phyloP scores from a whole-genome alignment of 2,329 filamentous ascomycete genomes.

The Epichloe festucae region DNA sequence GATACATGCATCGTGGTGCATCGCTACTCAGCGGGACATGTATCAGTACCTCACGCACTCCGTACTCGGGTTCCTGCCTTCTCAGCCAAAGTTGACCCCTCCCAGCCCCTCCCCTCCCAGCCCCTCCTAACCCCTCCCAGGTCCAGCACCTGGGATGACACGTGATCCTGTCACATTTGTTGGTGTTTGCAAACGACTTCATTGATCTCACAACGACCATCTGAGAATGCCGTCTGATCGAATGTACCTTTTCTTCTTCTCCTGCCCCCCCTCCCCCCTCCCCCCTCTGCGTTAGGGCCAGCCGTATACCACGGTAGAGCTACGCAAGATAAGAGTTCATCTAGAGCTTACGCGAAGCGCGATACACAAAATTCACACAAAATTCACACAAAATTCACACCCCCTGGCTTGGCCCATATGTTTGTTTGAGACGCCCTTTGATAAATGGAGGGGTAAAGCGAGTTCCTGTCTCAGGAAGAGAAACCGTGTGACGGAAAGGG shows the following conservation, averaged over 20 bases:
- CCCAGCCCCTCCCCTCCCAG: too few species aligned
- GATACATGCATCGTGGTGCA: constrained; percentile 18
- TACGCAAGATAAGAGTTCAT: too few species aligned
- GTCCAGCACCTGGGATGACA: neutral
- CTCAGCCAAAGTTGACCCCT: neutral
- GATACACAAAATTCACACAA: neutral
- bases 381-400: neutral
- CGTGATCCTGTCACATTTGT: neutral
- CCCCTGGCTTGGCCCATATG: neutral
- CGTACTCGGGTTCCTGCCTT: neutral
- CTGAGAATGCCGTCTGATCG: too few species aligned
- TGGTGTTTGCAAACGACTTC: neutral
- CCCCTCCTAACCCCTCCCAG: too few species aligned
- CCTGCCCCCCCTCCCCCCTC: fast-evolving
- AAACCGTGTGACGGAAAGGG: neutral
- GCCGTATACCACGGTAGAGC: too few species aligned
- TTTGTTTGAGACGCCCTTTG: neutral
- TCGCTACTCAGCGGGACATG: constrained; percentile 24
- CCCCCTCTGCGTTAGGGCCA: too few species aligned
- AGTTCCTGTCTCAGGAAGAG: neutral
- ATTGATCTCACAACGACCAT: neutral
- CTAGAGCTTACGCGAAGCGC: neutral
- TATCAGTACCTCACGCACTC: constrained; percentile 13
- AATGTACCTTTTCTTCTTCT: too few species aligned
- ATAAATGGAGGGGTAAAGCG: neutral